Conservation (phyloP, 192 early-diverging fungal species). For the Coemansia sp. region DNA sequence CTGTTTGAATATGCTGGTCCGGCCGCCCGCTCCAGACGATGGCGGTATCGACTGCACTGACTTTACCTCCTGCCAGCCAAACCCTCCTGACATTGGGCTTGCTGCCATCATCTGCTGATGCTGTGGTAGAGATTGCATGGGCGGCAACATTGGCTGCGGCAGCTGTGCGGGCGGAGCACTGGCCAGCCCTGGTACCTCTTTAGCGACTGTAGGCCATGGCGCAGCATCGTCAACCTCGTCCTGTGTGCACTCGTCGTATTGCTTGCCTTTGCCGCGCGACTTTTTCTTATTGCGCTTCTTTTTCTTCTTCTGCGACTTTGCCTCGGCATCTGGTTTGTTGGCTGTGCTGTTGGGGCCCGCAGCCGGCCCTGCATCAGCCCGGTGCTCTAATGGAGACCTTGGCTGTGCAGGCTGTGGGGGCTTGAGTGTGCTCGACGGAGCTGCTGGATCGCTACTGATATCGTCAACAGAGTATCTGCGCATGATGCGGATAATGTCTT, state of each 20-base stretch:
- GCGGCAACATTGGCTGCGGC: neutral
- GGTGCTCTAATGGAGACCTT: neutral
- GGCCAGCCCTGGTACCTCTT: too few relatives aligned
- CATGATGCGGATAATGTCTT: conserved; percentile 15
- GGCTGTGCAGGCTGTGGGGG: neutral
- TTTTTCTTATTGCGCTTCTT: conserved; percentile 28
- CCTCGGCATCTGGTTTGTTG: conserved; percentile 1
- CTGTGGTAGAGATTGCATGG: neutral
- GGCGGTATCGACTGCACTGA: neutral
- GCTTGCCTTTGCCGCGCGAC: conserved; percentile 22
- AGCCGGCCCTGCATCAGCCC: neutral
- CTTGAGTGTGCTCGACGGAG: neutral
- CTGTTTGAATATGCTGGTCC: neutral
- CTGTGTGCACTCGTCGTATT: neutral
- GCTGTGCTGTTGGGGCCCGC: neutral
- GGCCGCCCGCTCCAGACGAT: neutral
- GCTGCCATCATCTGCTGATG: neutral
- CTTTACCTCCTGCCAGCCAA: neutral
- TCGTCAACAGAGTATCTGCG: conserved; percentile 16
- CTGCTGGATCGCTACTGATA: neutral
- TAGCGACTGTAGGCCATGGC: neutral
- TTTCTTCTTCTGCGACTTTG: conserved; percentile 20
- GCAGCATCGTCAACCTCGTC: neutral
- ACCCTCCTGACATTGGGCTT: neutral
- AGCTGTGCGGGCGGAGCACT: too few relatives aligned